Percentiles rank a stretch among this genome's conserved stretches.
phyloP scores from a whole-genome alignment of 495 filamentous ascomycete genomes.

The Penicillium canescens region DNA sequence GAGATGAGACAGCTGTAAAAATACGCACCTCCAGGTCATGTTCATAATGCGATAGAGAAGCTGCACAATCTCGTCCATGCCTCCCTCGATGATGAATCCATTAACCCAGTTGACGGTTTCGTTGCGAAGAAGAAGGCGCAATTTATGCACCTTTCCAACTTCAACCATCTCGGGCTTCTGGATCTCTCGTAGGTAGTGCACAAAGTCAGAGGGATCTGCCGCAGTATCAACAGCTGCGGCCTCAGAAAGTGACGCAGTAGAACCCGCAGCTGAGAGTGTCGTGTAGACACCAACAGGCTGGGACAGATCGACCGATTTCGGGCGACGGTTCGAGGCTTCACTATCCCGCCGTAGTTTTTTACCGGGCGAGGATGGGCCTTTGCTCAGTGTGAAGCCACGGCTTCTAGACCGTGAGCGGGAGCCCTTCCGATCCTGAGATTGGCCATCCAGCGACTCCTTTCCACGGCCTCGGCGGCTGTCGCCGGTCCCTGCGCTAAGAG shows the following conservation, averaged over 20 bases:
- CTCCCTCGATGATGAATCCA: slow-evolving; percentile 80
- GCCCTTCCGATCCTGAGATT: slow-evolving; percentile 50
- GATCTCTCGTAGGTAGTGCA: slow-evolving; percentile 74
- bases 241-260: slow-evolving; percentile 42
- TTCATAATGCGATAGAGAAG: slow-evolving; percentile 88
- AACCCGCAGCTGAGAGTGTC: slow-evolving; percentile 43
- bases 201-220: slow-evolving; percentile 73
- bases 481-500: slow-evolving; percentile 32
- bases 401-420: slow-evolving; percentile 65
- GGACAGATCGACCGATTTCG: slow-evolving; percentile 42
- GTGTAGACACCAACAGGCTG: slow-evolving; percentile 49
- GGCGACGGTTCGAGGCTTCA: slow-evolving; percentile 38
- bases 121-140: slow-evolving; percentile 85
- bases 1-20: neutral
- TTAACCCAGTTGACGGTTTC: slow-evolving; percentile 96
- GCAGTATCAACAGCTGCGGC: slow-evolving; percentile 46
- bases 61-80: slow-evolving; percentile 87
- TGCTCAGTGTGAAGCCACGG: slow-evolving; percentile 73
- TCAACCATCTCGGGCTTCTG: slow-evolving; percentile 80
- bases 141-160: slow-evolving; percentile 91
- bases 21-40: slow-evolving; percentile 88
- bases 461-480: slow-evolving; percentile 45
- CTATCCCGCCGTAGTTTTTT: slow-evolving; percentile 57
- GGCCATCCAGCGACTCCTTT: slow-evolving; percentile 41
- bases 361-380: slow-evolving; percentile 55